phyloP scores from a whole-genome alignment of 2,329 filamentous ascomycete genomes.

The Aspergillus terreus region DNA sequence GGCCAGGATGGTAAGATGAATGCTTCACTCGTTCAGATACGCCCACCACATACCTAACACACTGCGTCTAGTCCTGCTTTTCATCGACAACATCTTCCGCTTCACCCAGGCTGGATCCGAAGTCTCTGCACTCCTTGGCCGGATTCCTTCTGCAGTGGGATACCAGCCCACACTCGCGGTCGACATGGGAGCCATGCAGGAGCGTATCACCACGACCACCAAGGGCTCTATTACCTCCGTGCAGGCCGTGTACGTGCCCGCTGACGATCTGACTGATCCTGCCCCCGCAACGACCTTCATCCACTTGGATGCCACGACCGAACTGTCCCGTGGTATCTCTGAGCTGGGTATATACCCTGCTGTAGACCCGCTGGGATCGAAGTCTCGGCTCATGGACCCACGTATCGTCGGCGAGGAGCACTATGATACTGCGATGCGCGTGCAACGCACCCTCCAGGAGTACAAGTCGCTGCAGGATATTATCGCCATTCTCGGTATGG shows the following conservation, averaged over 20 bases:
- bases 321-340: conserved; percentile 99
- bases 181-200: conserved; percentile 99
- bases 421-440: conserved; percentile 89
- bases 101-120: conserved; percentile 99
- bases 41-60: too few species aligned
- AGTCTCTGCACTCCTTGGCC: conserved; percentile 97
- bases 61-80: conserved; percentile 68
- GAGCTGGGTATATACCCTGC: conserved; percentile 99
- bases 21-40: too few species aligned
- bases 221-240: conserved; percentile 99
- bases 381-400: conserved; percentile 98
- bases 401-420: conserved; percentile 98
- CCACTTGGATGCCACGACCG: conserved; percentile 99
- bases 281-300: conserved; percentile 99
- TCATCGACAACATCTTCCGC: conserved; percentile 99
- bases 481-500: conserved; percentile 99
- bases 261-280: conserved; percentile 99
- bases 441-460: conserved; percentile 99
- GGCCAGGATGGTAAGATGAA: conserved; percentile 65
- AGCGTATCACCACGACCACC: conserved; percentile 99
- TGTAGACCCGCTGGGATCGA: conserved; percentile 98
- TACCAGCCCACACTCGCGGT: conserved; percentile 98
- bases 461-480: conserved; percentile 99
- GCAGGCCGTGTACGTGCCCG: conserved; percentile 99
- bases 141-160: conserved; percentile 99